These are phyloP conservation scores for Salvia splendens DNA, from an alignment of 257 asterid species.

Conservation along the genomic window DNA sequence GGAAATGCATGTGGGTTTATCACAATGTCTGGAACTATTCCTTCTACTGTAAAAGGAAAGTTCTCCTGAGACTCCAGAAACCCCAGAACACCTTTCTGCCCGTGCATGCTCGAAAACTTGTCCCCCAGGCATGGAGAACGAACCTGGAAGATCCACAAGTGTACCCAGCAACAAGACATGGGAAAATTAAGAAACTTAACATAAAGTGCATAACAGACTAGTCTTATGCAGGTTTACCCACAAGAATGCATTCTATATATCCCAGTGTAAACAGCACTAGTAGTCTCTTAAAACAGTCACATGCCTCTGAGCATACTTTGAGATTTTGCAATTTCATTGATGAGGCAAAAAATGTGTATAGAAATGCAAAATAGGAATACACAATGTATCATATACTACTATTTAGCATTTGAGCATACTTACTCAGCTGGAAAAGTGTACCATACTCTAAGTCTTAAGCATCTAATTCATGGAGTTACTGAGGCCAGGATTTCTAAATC, in stretches of 20 bases:
- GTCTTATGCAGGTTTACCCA: neutral
- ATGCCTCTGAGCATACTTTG: neutral
- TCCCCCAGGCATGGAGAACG: constrained; percentile 93
- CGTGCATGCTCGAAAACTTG: constrained; percentile 98
- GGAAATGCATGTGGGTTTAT: constrained; percentile 98
- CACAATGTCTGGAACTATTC: constrained; percentile 92
- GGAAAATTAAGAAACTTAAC: neutral
- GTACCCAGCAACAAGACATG: neutral
- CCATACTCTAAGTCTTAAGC: neutral
- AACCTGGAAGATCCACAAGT: constrained; percentile 52
- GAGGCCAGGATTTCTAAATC: neutral
- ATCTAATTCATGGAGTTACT: constrained; percentile 1
- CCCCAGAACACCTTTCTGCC: constrained; percentile 97
- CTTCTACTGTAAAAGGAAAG: constrained; percentile 80
- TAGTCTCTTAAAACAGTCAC: neutral
- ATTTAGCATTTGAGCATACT: no score
- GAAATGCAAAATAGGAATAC: neutral
- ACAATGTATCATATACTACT: neutral
- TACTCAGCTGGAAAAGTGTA: constrained; percentile 3
- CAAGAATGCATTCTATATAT: neutral
- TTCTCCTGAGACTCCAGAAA: constrained; percentile 89
- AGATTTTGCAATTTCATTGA: neutral
- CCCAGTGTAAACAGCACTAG: neutral
- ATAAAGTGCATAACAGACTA: neutral
- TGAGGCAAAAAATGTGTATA: neutral